Evolutionary conservation across 2,329 filamentous ascomycete genomes (phyloP).

Genomic region (Endothia cerciana): DNA sequence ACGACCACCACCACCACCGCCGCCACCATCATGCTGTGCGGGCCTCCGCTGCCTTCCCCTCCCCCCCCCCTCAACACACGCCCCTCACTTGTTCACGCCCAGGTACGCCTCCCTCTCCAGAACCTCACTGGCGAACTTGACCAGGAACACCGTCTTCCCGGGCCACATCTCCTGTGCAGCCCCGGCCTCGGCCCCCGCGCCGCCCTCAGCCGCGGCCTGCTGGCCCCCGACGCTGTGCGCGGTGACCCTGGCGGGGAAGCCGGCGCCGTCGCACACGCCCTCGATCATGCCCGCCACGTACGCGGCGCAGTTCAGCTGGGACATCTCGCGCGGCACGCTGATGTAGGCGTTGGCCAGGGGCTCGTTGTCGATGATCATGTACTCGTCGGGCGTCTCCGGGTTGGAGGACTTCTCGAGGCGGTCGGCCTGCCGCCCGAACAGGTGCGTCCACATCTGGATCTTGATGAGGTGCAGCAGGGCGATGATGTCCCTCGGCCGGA

Average conservation of each 20-base stretch:
- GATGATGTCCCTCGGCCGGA: conserved; percentile 84
- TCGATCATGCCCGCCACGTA: conserved; percentile 95
- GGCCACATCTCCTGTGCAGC: conserved; percentile 86
- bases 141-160: conserved; percentile 90
- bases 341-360: conserved; percentile 95
- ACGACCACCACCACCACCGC: conserved; percentile 31
- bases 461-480: conserved; percentile 94
- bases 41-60: conserved; percentile 23
- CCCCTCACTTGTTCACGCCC: conserved; percentile 55
- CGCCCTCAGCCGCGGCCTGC: conserved; percentile 68
- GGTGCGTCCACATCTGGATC: conserved; percentile 86
- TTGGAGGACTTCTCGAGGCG: conserved; percentile 87
- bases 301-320: conserved; percentile 92
- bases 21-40: too few species aligned
- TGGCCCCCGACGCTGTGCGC: conserved; percentile 75
- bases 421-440: conserved; percentile 90
- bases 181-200: conserved; percentile 77
- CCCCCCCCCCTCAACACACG: conserved; percentile 3
- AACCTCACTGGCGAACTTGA: conserved; percentile 90
- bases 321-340: conserved; percentile 92
- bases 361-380: conserved; percentile 99
- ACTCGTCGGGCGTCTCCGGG: conserved; percentile 85
- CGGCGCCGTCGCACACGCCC: conserved; percentile 91
- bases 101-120: conserved; percentile 88
- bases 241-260: conserved; percentile 85